Conservation (phyloP, 2,329 filamentous ascomycete genomes). For the Colletotrichum abscissum region DNA sequence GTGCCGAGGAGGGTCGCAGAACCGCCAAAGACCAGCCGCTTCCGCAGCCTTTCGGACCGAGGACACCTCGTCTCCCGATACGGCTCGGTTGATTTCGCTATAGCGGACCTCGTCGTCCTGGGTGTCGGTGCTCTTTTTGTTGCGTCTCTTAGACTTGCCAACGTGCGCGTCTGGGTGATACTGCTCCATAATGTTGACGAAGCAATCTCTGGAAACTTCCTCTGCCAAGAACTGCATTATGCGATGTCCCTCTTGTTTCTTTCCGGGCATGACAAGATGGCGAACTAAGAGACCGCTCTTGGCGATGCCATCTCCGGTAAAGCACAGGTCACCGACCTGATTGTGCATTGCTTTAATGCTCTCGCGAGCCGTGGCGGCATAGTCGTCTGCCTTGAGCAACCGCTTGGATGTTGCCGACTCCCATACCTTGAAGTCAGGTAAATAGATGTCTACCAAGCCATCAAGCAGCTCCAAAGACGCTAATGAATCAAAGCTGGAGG, state of each 20-base stretch:
- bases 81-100: slow-evolving; percentile 80
- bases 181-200: slow-evolving; percentile 91
- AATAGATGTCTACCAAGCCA: slow-evolving; percentile 85
- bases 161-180: slow-evolving; percentile 86
- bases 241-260: slow-evolving; percentile 76
- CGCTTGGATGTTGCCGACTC: slow-evolving; percentile 72
- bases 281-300: slow-evolving; percentile 81
- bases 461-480: slow-evolving; percentile 79
- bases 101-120: slow-evolving; percentile 68
- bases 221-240: slow-evolving; percentile 83
- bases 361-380: slow-evolving; percentile 77
- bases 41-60: slow-evolving; percentile 75
- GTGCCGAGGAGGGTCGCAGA: slow-evolving; percentile 72
- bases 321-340: slow-evolving; percentile 86
- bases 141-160: slow-evolving; percentile 70
- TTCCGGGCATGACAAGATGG: slow-evolving; percentile 87
- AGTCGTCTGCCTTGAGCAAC: slow-evolving; percentile 82
- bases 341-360: slow-evolving; percentile 83
- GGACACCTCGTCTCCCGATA: slow-evolving; percentile 73
- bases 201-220: slow-evolving; percentile 79
- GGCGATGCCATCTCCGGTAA: slow-evolving; percentile 83
- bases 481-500: slow-evolving; percentile 82
- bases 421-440: slow-evolving; percentile 93
- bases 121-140: slow-evolving; percentile 43
- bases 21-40: slow-evolving; percentile 80